These are phyloP conservation scores for Podosphaera fusca DNA, from an alignment of 2,329 filamentous ascomycete species.

Conservation along the genomic window DNA sequence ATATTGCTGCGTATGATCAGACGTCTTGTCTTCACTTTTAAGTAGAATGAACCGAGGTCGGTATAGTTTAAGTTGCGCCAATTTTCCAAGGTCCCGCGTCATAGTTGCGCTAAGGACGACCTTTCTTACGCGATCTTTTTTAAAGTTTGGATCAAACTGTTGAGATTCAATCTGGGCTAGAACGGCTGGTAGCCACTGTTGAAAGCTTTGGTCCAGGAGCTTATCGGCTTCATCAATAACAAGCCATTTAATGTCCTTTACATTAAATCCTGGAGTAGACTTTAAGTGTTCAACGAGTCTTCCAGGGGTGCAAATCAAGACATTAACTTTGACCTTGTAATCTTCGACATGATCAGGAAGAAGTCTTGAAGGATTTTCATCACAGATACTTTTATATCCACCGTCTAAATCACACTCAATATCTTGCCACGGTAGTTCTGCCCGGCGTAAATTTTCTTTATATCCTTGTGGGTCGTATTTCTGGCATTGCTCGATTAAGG, in stretches of 20 bases:
- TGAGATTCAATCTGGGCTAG: slow-evolving; percentile 30
- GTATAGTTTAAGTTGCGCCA: slow-evolving; percentile 48
- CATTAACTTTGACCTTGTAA: slow-evolving; percentile 53
- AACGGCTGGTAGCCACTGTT: slow-evolving; percentile 63
- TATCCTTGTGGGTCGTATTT: slow-evolving; percentile 44
- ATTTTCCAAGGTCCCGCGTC: slow-evolving; percentile 61
- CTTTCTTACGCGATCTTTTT: slow-evolving; percentile 35
- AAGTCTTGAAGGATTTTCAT: slow-evolving; percentile 17
- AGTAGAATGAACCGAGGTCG: slow-evolving; percentile 58
- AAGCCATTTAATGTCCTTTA: slow-evolving; percentile 65
- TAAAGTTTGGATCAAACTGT: slow-evolving; percentile 3
- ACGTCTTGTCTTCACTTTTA: slow-evolving; percentile 22
- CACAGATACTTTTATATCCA: slow-evolving; percentile 15
- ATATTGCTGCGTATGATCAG: slow-evolving; percentile 18
- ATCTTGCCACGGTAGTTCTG: slow-evolving; percentile 22
- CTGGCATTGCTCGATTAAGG: slow-evolving; percentile 39
- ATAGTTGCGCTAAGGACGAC: slow-evolving; percentile 80
- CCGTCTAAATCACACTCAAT: slow-evolving; percentile 22
- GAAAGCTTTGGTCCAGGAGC: slow-evolving; percentile 73
- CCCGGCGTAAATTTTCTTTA: slow-evolving; percentile 19
- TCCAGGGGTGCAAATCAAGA: slow-evolving; percentile 79
- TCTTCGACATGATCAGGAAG: slow-evolving; percentile 40
- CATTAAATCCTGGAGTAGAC: slow-evolving; percentile 57
- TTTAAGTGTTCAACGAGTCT: slow-evolving; percentile 78
- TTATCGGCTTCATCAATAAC: slow-evolving; percentile 89